Evolutionary conservation across 2,329 filamentous ascomycete genomes (phyloP).

Genomic region (Aspergillus niger): DNA sequence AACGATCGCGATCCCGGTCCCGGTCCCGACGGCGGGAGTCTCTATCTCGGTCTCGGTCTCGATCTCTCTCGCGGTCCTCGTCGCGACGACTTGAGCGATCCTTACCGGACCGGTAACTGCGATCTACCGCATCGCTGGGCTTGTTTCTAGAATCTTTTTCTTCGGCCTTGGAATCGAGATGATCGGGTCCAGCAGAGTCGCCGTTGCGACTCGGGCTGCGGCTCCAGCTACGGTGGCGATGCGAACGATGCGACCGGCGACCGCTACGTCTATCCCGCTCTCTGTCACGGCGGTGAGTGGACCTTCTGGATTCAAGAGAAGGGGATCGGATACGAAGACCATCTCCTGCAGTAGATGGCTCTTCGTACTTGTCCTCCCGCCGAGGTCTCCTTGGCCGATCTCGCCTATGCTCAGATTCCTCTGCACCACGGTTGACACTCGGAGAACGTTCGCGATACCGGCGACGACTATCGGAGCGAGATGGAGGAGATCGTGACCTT

Average conservation of each 20-base stretch:
- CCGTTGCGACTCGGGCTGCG: slow-evolving; percentile 33
- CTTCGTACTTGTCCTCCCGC: slow-evolving; percentile 50
- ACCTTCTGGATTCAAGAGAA: slow-evolving; percentile 62
- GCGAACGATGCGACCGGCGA: slow-evolving; percentile 52
- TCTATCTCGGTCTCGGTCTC: slow-evolving; percentile 14
- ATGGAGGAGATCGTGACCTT: slow-evolving; percentile 37
- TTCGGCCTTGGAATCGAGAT: slow-evolving; percentile 30
- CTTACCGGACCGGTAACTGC: slow-evolving; percentile 32
- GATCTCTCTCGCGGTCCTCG: slow-evolving; percentile 37
- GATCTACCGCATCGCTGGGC: slow-evolving; percentile 25
- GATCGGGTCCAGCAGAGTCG: slow-evolving; percentile 43
- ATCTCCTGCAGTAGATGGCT: slow-evolving; percentile 36
- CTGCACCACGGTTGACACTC: slow-evolving; percentile 34
- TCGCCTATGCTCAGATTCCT: slow-evolving; percentile 35
- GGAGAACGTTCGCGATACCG: slow-evolving; percentile 56
- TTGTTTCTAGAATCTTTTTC: slow-evolving; percentile 26
- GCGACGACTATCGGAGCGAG: slow-evolving; percentile 51
- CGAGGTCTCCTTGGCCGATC: slow-evolving; percentile 31
- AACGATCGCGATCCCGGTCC: slow-evolving; percentile 41
- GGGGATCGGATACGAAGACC: slow-evolving; percentile 64
- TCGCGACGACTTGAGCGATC: slow-evolving; percentile 33
- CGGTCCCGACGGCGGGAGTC: slow-evolving; percentile 32
- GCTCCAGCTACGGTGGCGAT: slow-evolving; percentile 50
- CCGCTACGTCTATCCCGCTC: slow-evolving; percentile 54
- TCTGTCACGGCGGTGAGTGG: slow-evolving; percentile 63